Percentiles rank a stretch among this genome's conserved stretches.
phyloP scores from a whole-genome alignment of 139 green algal genomes.

The Edaphochlamys debaryana region DNA sequence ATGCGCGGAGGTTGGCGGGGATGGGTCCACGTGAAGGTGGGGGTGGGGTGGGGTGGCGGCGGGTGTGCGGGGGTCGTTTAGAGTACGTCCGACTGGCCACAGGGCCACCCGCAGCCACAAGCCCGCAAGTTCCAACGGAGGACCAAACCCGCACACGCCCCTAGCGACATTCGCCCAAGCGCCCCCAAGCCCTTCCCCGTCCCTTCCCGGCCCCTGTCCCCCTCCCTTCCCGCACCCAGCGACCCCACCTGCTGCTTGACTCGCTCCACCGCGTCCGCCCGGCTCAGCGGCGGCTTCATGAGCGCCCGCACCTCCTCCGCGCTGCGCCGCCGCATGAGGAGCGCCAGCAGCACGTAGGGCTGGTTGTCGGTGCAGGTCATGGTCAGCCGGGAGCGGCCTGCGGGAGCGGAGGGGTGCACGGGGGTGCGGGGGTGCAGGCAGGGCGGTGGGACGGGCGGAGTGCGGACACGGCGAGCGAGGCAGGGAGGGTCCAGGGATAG shows the following conservation, averaged over 20 bases:
- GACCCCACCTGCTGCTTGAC: slow-evolving; percentile 54
- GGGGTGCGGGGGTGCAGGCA: not conserved
- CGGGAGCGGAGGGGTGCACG: not conserved
- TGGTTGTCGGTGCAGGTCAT: slow-evolving; percentile 50
- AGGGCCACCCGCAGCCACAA: too few relatives aligned
- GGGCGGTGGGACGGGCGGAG: too few relatives aligned
- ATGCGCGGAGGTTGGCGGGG: too few relatives aligned
- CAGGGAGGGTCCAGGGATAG: too few relatives aligned
- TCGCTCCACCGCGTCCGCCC: slow-evolving; percentile 55
- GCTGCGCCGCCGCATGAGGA: slow-evolving; percentile 53
- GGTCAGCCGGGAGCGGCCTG: slow-evolving; percentile 48
- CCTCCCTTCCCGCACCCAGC: not conserved
- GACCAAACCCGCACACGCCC: too few relatives aligned
- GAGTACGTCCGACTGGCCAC: too few relatives aligned
- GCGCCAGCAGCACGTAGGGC: slow-evolving; percentile 59
- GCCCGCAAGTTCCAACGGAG: too few relatives aligned
- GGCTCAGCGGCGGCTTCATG: slow-evolving; percentile 65
- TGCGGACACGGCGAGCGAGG: too few relatives aligned
- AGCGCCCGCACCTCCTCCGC: slow-evolving; percentile 71
- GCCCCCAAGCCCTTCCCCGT: too few relatives aligned
- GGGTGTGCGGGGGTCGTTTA: not conserved
- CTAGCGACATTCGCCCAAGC: too few relatives aligned
- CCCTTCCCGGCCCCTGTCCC: not conserved
- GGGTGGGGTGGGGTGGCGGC: not conserved
- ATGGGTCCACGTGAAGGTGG: not conserved